These are phyloP conservation scores for Sclerotinia glacialis DNA, from an alignment of 2,329 filamentous ascomycete species.

Conservation along the genomic window DNA sequence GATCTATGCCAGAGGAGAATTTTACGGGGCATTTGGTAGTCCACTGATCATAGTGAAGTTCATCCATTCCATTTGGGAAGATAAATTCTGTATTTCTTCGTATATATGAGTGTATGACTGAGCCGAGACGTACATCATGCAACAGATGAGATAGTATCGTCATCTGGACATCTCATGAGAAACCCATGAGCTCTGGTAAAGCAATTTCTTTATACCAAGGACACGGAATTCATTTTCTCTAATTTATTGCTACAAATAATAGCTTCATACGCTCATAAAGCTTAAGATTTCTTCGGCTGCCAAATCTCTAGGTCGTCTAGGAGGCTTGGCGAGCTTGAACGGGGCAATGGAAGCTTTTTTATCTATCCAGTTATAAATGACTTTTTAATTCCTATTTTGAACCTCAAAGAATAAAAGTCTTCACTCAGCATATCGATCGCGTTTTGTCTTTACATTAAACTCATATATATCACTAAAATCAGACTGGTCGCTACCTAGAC, in stretches of 20 bases:
- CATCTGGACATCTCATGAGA: not conserved
- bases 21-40: too few relatives aligned
- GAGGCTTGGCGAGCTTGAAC: not conserved
- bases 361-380: not conserved
- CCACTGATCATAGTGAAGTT: accelerated
- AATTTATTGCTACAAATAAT: not conserved
- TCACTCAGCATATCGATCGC: too few relatives aligned
- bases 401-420: too few relatives aligned
- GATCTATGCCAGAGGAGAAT: not conserved
- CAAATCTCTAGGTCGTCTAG: not conserved
- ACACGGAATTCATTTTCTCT: too few relatives aligned
- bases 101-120: not conserved
- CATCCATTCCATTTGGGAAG: not conserved
- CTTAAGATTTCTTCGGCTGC: not conserved
- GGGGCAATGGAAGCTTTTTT: not conserved
- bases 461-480: too few relatives aligned
- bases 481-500: too few relatives aligned
- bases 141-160: not conserved
- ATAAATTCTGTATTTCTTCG: not conserved
- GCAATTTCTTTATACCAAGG: too few relatives aligned
- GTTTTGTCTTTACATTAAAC: too few relatives aligned
- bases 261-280: not conserved
- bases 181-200: not conserved
- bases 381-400: too few relatives aligned
- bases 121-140: not conserved